Base-by-base conservation (phyloP, 306 rosid species). In the Delonix regia region DNA sequence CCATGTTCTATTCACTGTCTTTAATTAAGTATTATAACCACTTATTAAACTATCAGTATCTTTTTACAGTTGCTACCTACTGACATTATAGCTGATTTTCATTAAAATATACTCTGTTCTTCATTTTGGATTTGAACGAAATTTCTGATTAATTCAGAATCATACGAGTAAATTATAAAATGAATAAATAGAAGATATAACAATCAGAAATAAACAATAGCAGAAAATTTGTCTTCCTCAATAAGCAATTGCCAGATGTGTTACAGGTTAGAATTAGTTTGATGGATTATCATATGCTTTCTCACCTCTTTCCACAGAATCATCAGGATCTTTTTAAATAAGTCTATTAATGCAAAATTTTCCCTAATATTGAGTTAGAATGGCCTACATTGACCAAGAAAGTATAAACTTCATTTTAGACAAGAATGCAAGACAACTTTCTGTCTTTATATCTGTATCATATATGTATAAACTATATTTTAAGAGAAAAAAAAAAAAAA, bases 301-400 rank as follows among this genome's bases (percentile, higher is more conserved):
- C 48, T 10, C 52, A 41, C 52, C 59, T 67, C 25, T 57, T 34
- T n/a, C n/a, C n/a, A 49, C 28, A 67, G 36, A 13, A 57, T 22
- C 4, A 22, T 56, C 34, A 56, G 57, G 57, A 36, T 74, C 53
- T 30, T 9, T 18, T 12, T 75, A 56, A 15, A 48, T 34, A 44
- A 75, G 67, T 77, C 19, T 57, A 45, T 34, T 36, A 78, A 36
- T 71, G 16, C 65, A 71, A 28, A 77, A 22, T 38, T 73, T 73
- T 28, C 27, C 41, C 69, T 44, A 62, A 65, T 60, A 72, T 52
- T 76, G 52, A 61, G 57, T 63, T 48, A 67, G n/a, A 27, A 51
- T 34, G 28, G 44, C 41, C 80, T 44, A 45, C 51, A 55, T 69
- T 52, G 68, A 63, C 67, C 22, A 55, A 61, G 45, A 62, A 10